Base-by-base conservation (phyloP, 2,329 filamentous ascomycete species). In the Monosporascus sp. region DNA sequence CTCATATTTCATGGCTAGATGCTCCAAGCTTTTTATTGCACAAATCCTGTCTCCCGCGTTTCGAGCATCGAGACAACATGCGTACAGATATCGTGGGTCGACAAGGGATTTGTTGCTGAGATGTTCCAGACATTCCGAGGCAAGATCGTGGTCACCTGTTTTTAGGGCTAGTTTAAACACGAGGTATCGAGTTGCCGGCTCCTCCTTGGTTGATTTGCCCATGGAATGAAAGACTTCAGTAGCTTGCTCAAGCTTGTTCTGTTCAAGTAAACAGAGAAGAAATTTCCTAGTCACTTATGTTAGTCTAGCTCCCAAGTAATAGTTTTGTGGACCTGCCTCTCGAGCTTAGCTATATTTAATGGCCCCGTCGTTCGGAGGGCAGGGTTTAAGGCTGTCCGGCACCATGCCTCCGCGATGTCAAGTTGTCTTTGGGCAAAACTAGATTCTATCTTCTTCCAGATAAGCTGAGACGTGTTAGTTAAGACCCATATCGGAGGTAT, bases 391-490 rank as follows among this genome's bases (percentile, higher is more conserved):
- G 88, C 85, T 19, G 91, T 66, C 7, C 70, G 76, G 61, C 89
- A 95, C 91, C 90, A 97, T 49, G 74, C 70, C 57, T 87, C 80
- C 1, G 87, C 80, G 16, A 74, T 59, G 2, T 76, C 72, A 52
- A 79, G 80, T 17, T 82, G 71, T 2, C 77, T 73, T 35, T 80
- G 75, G 1, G 70, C 71, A 56, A 81, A 83, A 16, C 75, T 74
- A 1, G 75, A 70, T 50, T 91, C 87, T n/a, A 89, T 75, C 26
- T 78, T 81, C 69, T 91, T 94, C 91, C 91, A 97, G 3, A 96
- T 72, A 3, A 96, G 69, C 88, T 93, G 55, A 63, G 20, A 19
- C 22, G 14, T 35, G 20, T 60, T 20, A 60, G 55, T 46, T 27
- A 44, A 17, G 22, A 11, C 27, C 45, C 9, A 20, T 19, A 48